Evolutionary conservation across 306 rosid species (phyloP), one percentile per base, ranked within the genome.

Genomic region (Quercus dentata): DNA sequence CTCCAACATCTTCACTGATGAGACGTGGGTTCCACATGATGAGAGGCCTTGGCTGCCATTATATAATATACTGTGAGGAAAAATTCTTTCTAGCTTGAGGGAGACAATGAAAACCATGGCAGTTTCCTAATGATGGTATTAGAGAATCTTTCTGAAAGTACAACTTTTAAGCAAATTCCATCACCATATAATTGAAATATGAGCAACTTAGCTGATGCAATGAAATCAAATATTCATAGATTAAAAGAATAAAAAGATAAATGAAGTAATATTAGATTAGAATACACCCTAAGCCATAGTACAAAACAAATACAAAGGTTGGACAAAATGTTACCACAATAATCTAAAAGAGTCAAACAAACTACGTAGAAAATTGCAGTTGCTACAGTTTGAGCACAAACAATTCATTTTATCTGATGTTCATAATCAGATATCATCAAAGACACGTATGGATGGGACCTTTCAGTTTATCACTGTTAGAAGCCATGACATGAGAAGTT

Each of bases 21-120:
- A 95, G 84, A 80, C 97, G 97, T 5, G 99, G 99, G 72, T 95
- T 92, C 99, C 98, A 95, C 99, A 95, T 95, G 81, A 92, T 83
- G 69, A 95, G 99, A 79, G 99, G 97, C 83, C 89, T 90, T 64
- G 94, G 97, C 99, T 94, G 91, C 74, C 70, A 83, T 74, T 57
- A 73, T 67, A 61, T 44, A 73, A 72, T 31, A 46, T 9, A 81
- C 38, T 49, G 6, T 21, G 30, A 63, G 52, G 11, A 76, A 10
- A 38, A 30, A 18, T 69, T 25, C 38, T 23, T 69, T 71, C 74
- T 33, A 27, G 2, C 79, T 58, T 52, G 41, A 71, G 78, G 6
- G 14, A 59, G 46, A 61, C 11, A 59, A 75, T 11, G 56, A 59
- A 17, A 69, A 69, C 31, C 63, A 74, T 25, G 55, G 28, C 38